These are phyloP conservation scores for Apiospora phragmitis DNA, from an alignment of 2,329 filamentous ascomycete species.

Conservation along the genomic window DNA sequence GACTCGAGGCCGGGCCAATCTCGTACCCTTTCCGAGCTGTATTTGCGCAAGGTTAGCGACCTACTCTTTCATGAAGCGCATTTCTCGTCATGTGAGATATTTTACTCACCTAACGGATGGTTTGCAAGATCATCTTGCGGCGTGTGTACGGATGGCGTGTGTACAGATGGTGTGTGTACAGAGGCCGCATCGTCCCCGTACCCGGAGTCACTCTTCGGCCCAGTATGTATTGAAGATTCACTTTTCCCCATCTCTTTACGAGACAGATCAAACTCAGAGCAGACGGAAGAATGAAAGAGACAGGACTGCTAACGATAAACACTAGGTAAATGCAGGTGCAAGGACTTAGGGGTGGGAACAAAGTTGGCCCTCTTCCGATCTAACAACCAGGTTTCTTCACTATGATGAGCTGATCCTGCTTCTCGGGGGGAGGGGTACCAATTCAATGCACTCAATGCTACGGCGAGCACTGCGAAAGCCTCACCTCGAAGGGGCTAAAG, in stretches of 20 bases:
- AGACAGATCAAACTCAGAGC: conserved; percentile 12
- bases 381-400: background rate
- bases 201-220: conserved; percentile 11
- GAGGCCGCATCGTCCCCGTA: conserved; percentile 10
- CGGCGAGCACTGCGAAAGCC: background rate
- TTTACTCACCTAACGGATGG: conserved; percentile 9
- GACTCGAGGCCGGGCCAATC: conserved; percentile 33
- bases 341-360: conserved; percentile 4
- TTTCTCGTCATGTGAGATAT: background rate
- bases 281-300: conserved; percentile 1
- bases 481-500: background rate
- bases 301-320: background rate
- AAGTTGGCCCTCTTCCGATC: conserved; percentile 9
- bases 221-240: background rate
- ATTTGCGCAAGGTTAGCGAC: background rate
- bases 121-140: background rate
- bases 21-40: conserved; percentile 37
- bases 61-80: background rate
- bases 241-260: conserved; percentile 11
- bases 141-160: background rate
- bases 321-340: background rate
- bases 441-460: background rate
- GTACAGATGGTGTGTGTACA: background rate
- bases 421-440: background rate
- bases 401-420: background rate